These are phyloP conservation scores for Xylaria sp. DNA, from an alignment of 2,329 filamentous ascomycete genomes.

Conservation along the genomic window DNA sequence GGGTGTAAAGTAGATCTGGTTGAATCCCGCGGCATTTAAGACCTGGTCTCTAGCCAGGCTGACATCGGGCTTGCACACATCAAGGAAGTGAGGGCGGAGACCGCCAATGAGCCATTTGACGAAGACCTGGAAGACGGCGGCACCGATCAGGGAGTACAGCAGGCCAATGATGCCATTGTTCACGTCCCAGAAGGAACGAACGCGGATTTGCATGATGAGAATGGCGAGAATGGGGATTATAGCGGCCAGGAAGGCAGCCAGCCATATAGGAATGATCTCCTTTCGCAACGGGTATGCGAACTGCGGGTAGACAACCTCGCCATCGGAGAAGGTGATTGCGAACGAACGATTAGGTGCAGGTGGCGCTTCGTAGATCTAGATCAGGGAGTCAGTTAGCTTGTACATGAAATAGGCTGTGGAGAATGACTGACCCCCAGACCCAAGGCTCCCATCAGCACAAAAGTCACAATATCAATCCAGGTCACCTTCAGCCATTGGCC, in stretches of 20 bases:
- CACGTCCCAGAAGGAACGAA: conserved; percentile 74
- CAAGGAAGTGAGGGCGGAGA: conserved; percentile 76
- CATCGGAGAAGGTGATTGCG: conserved; percentile 71
- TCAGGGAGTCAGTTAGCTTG: conserved; percentile 18
- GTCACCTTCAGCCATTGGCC: conserved; percentile 76
- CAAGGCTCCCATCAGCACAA: conserved; percentile 71
- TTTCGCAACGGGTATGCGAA: conserved; percentile 77
- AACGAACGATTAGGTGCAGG: conserved; percentile 77
- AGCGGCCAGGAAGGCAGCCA: conserved; percentile 71
- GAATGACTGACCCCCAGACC: conserved; percentile 68
- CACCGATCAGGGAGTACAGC: conserved; percentile 74
- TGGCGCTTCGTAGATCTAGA: conserved; percentile 68
- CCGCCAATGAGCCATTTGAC: conserved; percentile 80
- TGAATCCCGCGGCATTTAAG: conserved; percentile 63
- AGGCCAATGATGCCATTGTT: conserved; percentile 78
- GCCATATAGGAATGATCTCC: conserved; percentile 77
- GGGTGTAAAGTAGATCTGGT: conserved; percentile 72
- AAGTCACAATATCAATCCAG: conserved; percentile 74
- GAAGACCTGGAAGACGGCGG: conserved; percentile 81
- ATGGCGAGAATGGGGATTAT: conserved; percentile 74
- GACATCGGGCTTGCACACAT: conserved; percentile 73
- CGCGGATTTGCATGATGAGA: conserved; percentile 72
- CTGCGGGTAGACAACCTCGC: conserved; percentile 74
- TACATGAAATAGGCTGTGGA: not conserved
- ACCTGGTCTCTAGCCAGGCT: conserved; percentile 53